Evolutionary conservation across 148 eudicot species (phyloP).

Genomic region (Camellia lanceoleosa): DNA sequence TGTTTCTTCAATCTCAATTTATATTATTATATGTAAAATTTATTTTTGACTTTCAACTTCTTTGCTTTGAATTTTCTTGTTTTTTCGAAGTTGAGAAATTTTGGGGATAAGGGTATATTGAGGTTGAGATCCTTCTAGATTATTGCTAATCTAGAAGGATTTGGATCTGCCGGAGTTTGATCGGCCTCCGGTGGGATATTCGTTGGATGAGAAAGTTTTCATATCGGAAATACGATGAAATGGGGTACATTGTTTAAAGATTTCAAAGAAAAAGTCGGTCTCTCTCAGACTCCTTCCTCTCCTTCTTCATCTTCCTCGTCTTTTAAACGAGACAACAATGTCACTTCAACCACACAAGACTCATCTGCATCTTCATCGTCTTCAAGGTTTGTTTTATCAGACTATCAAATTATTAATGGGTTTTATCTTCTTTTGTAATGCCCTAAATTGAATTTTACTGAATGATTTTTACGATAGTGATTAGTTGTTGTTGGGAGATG

Average conservation of each 20-base stretch:
- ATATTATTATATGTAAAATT: neutral
- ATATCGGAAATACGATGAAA: conserved; percentile 59
- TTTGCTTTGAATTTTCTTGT: neutral
- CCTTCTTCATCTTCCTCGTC: conserved; percentile 28
- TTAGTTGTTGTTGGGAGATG: neutral
- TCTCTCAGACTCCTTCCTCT: conserved; percentile 30
- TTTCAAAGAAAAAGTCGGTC: conserved; percentile 79
- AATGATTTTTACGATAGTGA: neutral
- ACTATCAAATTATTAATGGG: neutral
- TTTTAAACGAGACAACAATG: conserved; percentile 37
- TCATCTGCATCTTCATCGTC: conserved; percentile 22
- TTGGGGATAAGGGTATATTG: neutral
- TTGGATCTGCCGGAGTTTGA: conserved; percentile 22
- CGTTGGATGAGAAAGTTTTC: conserved; percentile 32
- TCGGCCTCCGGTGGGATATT: conserved; percentile 12
- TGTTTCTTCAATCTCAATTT: conserved; percentile 8
- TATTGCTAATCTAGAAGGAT: neutral
- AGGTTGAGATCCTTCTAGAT: conserved; percentile 6
- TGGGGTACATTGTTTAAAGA: conserved; percentile 93
- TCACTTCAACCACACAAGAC: conserved; percentile 25
- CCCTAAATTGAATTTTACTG: neutral
- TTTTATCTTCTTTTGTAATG: neutral
- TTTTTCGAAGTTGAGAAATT: neutral
- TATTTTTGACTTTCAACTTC: neutral
- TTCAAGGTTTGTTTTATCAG: conserved; percentile 31